A percentile compares a stretch with the other conserved stretches of the same genome.
Conservation (phyloP, 1,284 basidiomycete species). For the Neolentinus lepideus region DNA sequence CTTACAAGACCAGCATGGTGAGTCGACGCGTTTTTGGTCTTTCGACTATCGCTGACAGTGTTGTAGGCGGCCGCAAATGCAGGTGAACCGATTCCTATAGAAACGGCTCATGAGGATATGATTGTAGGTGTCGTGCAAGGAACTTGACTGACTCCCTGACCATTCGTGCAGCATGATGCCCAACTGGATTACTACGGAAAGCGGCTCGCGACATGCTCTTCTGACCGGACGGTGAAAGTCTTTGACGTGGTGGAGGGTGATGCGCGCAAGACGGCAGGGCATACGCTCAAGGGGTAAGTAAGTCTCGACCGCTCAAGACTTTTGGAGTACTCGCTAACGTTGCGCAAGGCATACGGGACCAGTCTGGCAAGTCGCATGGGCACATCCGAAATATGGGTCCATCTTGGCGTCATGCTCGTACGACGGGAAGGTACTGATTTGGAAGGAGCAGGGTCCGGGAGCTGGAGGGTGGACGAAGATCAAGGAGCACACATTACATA, state of each 20-base stretch:
- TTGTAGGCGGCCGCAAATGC: conserved; percentile 44
- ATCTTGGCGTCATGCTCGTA: conserved; percentile 98
- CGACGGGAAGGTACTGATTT: conserved; percentile 97
- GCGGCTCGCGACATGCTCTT: conserved; percentile 93
- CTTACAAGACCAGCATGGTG: not conserved
- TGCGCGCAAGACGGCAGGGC: conserved; percentile 56
- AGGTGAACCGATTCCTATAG: conserved; percentile 71
- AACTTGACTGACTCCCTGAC: conserved; percentile 1
- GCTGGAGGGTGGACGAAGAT: conserved; percentile 83
- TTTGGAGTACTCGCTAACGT: not conserved
- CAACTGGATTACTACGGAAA: conserved; percentile 98
- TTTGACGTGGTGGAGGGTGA: conserved; percentile 93
- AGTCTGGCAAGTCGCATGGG: conserved; percentile 99
- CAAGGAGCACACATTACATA: conserved; percentile 94
- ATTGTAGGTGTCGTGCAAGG: conserved; percentile 53
- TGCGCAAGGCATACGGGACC: conserved; percentile 82
- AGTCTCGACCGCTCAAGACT: conserved; percentile 2
- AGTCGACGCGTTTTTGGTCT: not conserved
- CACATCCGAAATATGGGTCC: conserved; percentile 93
- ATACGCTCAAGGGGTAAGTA: conserved; percentile 81
- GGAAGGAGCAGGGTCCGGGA: conserved; percentile 79
- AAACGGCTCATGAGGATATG: conserved; percentile 94
- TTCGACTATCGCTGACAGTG: not conserved
- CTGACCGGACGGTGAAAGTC: conserved; percentile 91
- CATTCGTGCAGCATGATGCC: conserved; percentile 76